Evolutionary conservation across 2,329 filamentous ascomycete species (phyloP).

Genomic region (Metarhizium brunneum): DNA sequence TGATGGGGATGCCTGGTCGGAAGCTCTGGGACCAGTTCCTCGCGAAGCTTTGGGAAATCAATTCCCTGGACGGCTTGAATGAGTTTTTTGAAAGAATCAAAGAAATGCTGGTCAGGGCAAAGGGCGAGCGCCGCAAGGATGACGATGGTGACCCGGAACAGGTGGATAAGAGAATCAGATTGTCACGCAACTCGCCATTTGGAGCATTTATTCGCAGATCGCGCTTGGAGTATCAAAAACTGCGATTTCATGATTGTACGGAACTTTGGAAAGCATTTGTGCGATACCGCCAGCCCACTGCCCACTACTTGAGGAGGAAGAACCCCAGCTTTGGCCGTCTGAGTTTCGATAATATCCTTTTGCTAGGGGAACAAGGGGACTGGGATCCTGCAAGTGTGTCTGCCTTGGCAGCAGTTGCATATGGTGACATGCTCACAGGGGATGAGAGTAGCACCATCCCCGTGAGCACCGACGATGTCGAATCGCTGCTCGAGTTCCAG

Average conservation of each 20-base stretch:
- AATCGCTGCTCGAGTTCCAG: constrained; percentile 77
- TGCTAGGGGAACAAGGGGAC: constrained; percentile 38
- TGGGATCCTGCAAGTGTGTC: constrained; percentile 35
- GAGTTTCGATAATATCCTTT: constrained; percentile 48
- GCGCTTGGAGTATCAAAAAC: constrained; percentile 66
- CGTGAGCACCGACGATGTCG: constrained; percentile 70
- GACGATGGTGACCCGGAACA: constrained; percentile 33
- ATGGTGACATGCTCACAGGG: constrained; percentile 42
- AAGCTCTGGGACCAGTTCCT: constrained; percentile 86
- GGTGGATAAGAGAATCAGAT: constrained; percentile 40
- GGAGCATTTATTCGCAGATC: constrained; percentile 72
- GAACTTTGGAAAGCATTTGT: constrained; percentile 78
- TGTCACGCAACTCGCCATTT: constrained; percentile 68
- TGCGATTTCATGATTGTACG: constrained; percentile 72
- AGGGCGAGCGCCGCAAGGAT: constrained; percentile 48
- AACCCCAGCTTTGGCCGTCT: constrained; percentile 47
- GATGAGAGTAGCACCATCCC: constrained; percentile 30
- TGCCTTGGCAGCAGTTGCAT: constrained; percentile 36
- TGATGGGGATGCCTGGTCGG: constrained; percentile 57
- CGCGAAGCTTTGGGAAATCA: constrained; percentile 70
- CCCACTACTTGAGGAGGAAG: constrained; percentile 53
- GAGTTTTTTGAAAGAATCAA: constrained; percentile 58
- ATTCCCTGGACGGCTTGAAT: constrained; percentile 73
- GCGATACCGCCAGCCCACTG: constrained; percentile 69
- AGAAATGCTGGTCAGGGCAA: constrained; percentile 50